These are phyloP conservation scores for Astrothelium macrocarpum DNA, from an alignment of 495 filamentous ascomycete species.

Conservation along the genomic window DNA sequence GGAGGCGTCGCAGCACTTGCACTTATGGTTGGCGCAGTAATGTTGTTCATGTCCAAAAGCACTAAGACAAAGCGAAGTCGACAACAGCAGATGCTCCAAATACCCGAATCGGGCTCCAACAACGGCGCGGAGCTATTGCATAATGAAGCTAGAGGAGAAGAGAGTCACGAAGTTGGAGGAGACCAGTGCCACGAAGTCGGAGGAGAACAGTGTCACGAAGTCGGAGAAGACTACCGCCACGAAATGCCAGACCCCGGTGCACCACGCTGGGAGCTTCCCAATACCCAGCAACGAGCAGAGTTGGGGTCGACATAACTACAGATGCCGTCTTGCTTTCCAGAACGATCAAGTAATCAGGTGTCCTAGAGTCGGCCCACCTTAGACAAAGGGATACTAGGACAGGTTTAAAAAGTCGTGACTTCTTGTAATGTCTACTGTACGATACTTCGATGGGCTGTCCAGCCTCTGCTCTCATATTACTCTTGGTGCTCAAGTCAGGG, in stretches of 20 bases:
- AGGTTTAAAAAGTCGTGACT: no score
- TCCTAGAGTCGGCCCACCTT: no score
- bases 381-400: no score
- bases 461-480: no score
- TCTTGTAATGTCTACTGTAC: no score
- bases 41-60: not conserved
- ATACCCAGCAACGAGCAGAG: not conserved
- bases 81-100: not conserved
- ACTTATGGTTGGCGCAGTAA: not conserved
- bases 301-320: not conserved
- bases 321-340: no score
- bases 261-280: not conserved
- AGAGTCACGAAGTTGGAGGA: not conserved
- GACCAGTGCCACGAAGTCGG: not conserved
- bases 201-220: not conserved
- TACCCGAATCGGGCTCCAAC: not conserved
- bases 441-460: no score
- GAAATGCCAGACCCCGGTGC: not conserved
- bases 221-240: not conserved
- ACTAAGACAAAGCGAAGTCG: not conserved
- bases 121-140: not conserved
- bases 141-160: not conserved
- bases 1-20: constrained; percentile 1
- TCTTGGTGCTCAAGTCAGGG: no score
- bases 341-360: no score